A percentile compares a stretch with the other conserved stretches of the same genome.
Conservation (phyloP, 345 rosid species). For the Trapa bicornis region DNA sequence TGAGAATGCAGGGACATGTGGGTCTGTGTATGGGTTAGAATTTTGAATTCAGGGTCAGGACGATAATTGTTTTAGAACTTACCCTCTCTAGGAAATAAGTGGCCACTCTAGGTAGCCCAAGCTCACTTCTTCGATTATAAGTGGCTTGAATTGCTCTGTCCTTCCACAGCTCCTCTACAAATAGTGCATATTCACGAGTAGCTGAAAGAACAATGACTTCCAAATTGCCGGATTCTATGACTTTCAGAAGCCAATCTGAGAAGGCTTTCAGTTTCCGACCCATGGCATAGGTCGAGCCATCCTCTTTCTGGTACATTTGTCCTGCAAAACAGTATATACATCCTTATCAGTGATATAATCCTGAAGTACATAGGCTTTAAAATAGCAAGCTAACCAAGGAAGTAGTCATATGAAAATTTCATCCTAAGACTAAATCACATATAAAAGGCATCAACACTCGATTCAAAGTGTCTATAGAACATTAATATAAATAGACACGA, state of each 20-base stretch:
- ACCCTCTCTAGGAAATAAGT: conserved; percentile 83
- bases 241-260: conserved; percentile 64
- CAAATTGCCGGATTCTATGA: conserved; percentile 55
- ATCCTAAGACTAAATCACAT: too few relatives aligned
- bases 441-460: too few relatives aligned
- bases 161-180: conserved; percentile 56
- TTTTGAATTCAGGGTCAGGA: conserved; percentile 1
- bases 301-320: conserved; percentile 21
- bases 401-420: too few relatives aligned
- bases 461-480: too few relatives aligned
- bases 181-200: conserved; percentile 48
- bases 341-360: background rate
- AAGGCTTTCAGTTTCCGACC: conserved; percentile 42
- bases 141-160: conserved; percentile 75
- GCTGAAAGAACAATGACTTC: conserved; percentile 55
- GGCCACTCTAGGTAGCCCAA: conserved; percentile 60
- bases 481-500: background rate
- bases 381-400: background rate
- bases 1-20: background rate
- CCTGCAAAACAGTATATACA: conserved; percentile 9
- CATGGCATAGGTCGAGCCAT: conserved; percentile 30
- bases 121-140: conserved; percentile 54
- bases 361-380: background rate
- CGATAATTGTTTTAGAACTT: conserved; percentile 9
- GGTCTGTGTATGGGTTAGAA: background rate